Conservation (phyloP, 352 stramenopile species). For the Plasmopara halstedii region DNA sequence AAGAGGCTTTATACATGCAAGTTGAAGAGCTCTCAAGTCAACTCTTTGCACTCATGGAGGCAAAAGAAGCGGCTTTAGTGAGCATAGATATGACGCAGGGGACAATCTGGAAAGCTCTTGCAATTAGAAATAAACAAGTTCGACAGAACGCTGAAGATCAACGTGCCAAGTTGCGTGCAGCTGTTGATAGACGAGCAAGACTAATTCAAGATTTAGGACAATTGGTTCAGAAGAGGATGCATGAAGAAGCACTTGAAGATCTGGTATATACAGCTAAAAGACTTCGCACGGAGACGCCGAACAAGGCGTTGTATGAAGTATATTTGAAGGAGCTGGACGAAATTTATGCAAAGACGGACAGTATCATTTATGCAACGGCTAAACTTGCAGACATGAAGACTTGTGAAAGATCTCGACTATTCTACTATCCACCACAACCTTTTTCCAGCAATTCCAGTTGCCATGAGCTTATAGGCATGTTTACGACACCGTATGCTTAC, state of each 20-base stretch:
- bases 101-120: slow-evolving; percentile 20
- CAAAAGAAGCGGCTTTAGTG: slow-evolving; percentile 1
- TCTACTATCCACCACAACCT: slow-evolving; percentile 1
- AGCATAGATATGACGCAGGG: neutral
- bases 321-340: slow-evolving; percentile 22
- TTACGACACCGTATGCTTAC: slow-evolving; percentile 13
- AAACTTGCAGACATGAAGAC: neutral
- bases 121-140: slow-evolving; percentile 11
- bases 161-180: slow-evolving; percentile 3
- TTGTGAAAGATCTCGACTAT: neutral
- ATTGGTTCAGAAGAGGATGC: slow-evolving; percentile 16
- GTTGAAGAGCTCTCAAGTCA: slow-evolving; percentile 8
- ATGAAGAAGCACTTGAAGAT: slow-evolving; percentile 9
- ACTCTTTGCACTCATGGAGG: slow-evolving; percentile 1
- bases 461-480: slow-evolving; percentile 13
- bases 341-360: slow-evolving; percentile 19
- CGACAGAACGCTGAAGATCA: slow-evolving; percentile 16
- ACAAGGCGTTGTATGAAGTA: slow-evolving; percentile 14
- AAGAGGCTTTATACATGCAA: slow-evolving; percentile 6
- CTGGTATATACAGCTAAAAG: slow-evolving; percentile 1
- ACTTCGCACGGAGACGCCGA: slow-evolving; percentile 5
- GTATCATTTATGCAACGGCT: slow-evolving; percentile 4
- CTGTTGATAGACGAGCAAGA: slow-evolving; percentile 6
- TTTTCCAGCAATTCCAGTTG: slow-evolving; percentile 1
- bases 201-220: slow-evolving; percentile 13